Percentiles rank a stretch among this genome's conserved stretches.
Evolutionary conservation across 441 rosid genomes (phyloP).

Genomic region (Mallotus repandus): DNA sequence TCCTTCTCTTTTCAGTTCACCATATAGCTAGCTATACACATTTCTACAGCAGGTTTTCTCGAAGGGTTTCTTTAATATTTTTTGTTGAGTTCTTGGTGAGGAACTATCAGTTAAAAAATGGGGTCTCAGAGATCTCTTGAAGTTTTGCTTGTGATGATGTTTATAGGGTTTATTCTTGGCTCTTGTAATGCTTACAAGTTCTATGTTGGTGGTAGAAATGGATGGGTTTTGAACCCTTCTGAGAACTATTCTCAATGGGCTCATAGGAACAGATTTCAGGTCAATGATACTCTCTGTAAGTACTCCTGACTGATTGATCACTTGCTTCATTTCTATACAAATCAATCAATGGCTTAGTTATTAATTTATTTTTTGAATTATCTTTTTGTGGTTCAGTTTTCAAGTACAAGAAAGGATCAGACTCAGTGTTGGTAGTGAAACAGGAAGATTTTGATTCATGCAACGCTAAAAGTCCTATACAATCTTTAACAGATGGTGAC

Average conservation of each 20-base stretch:
- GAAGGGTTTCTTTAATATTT: background rate
- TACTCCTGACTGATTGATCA: background rate
- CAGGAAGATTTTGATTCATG: slow-evolving; percentile 61
- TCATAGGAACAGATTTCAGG: slow-evolving; percentile 68
- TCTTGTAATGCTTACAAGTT: slow-evolving; percentile 45
- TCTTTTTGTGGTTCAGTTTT: slow-evolving; percentile 46
- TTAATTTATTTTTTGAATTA: no score
- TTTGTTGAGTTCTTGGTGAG: background rate
- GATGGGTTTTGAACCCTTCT: slow-evolving; percentile 66
- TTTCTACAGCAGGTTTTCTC: background rate
- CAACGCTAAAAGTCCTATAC: slow-evolving; percentile 53
- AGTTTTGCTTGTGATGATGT: slow-evolving; percentile 23
- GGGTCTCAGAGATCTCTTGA: slow-evolving; percentile 27
- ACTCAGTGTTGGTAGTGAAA: slow-evolving; percentile 63
- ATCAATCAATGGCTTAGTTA: no score
- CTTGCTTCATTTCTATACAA: background rate
- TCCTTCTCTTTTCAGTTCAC: background rate
- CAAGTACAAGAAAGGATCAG: slow-evolving; percentile 62
- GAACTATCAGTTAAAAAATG: slow-evolving; percentile 16
- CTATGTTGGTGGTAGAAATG: slow-evolving; percentile 74
- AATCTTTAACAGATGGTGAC: slow-evolving; percentile 55
- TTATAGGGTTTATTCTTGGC: slow-evolving; percentile 20
- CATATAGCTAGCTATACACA: no score
- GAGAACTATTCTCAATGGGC: slow-evolving; percentile 80
- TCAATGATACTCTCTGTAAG: slow-evolving; percentile 76